Percentiles rank a stretch among this genome's conserved stretches.
phyloP scores from a whole-genome alignment of 2,329 filamentous ascomycete genomes.

The Truncatella angustata region DNA sequence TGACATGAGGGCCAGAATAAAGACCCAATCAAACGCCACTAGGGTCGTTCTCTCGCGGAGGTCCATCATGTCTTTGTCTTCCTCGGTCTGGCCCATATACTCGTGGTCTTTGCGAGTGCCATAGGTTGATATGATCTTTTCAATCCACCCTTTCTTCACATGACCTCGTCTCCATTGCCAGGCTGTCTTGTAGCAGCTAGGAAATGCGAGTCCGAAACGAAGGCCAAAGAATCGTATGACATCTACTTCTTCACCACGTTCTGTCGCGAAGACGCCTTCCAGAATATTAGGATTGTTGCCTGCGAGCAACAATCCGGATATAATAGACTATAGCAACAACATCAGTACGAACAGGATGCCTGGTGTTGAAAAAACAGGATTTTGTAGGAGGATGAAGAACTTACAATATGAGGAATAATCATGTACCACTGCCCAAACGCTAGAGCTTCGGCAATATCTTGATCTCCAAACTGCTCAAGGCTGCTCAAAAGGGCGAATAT shows the following conservation, averaged over 20 bases:
- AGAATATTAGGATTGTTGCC: slow-evolving; percentile 1
- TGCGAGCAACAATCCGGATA: background rate
- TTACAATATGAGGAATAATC: slow-evolving; percentile 1
- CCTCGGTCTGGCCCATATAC: background rate
- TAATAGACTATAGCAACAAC: background rate
- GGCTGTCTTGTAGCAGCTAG: slow-evolving; percentile 5
- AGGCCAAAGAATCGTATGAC: background rate
- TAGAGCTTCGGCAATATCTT: slow-evolving; percentile 1
- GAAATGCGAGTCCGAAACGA: slow-evolving; percentile 6
- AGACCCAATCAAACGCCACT: background rate
- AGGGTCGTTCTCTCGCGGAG: background rate
- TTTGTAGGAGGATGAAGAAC: background rate
- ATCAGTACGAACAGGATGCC: too few species aligned
- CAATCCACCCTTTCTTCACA: slow-evolving; percentile 4
- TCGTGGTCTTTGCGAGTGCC: background rate
- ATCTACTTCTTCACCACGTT: slow-evolving; percentile 1
- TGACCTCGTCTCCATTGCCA: slow-evolving; percentile 6
- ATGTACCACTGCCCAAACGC: slow-evolving; percentile 5
- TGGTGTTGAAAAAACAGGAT: background rate
- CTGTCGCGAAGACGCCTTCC: background rate
- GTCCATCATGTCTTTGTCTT: background rate
- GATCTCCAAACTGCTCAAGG: background rate
- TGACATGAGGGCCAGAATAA: background rate
- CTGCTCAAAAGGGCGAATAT: background rate
- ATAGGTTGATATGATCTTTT: slow-evolving; percentile 2